These are phyloP conservation scores for Tetrastigma voinierianum DNA, from an alignment of 164 flowering plant genomes.

Conservation along the genomic window DNA sequence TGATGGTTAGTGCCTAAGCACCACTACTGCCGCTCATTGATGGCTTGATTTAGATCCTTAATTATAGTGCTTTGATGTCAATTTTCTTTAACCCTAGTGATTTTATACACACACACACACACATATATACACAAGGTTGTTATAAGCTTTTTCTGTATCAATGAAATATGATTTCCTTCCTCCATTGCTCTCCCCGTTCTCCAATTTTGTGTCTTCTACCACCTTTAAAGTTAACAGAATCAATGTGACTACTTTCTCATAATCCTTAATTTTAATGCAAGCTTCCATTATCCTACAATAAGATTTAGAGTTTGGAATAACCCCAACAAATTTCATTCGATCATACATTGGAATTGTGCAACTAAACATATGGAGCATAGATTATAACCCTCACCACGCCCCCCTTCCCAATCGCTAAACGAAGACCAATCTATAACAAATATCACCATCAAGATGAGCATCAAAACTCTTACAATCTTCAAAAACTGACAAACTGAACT, in stretches of 20 bases:
- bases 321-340: conserved; percentile 36
- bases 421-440: conserved; percentile 51
- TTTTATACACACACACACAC: too few species aligned
- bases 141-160: too few species aligned
- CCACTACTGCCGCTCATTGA: too few species aligned
- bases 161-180: too few species aligned
- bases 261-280: conserved; percentile 34
- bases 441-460: conserved; percentile 48
- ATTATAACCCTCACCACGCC: too few species aligned
- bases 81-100: too few species aligned
- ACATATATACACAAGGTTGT: too few species aligned
- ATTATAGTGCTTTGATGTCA: too few species aligned
- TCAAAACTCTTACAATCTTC: conserved; percentile 44
- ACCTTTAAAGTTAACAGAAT: too few species aligned
- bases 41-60: too few species aligned
- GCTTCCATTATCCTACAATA: conserved; percentile 68
- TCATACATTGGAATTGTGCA: conserved; percentile 44
- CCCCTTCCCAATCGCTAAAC: conserved; percentile 64
- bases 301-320: conserved; percentile 38
- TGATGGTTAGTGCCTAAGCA: too few species aligned
- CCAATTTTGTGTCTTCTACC: too few species aligned
- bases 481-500: conserved; percentile 33
- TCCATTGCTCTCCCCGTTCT: conserved; percentile 15
- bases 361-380: conserved; percentile 73
- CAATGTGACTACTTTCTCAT: conserved; percentile 38